phyloP scores from a whole-genome alignment of 1,284 basidiomycete species.

The Anthracocystis setariae region DNA sequence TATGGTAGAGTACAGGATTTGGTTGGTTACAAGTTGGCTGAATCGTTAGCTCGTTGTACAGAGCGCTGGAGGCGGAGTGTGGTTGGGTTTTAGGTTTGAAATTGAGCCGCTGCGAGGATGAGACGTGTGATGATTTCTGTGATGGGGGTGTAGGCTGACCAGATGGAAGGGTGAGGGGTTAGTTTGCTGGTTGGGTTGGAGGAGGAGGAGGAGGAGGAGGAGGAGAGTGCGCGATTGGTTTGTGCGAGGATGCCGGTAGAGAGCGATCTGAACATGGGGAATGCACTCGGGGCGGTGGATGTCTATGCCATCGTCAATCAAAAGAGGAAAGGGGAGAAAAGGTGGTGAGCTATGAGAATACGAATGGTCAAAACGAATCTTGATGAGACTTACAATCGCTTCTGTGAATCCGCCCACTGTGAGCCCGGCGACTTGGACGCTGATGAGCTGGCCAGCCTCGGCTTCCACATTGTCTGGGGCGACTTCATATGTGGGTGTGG shows the following conservation, averaged over 20 bases:
- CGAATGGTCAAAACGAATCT: not conserved
- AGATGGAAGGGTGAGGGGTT: not conserved
- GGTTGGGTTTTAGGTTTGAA: constrained; percentile 9
- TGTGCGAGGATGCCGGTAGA: constrained; percentile 23
- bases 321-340: not conserved
- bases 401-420: constrained; percentile 23
- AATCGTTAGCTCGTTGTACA: too few relatives aligned
- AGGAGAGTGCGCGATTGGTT: constrained; percentile 10
- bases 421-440: constrained; percentile 14
- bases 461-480: not conserved
- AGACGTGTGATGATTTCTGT: constrained; percentile 27
- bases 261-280: constrained; percentile 24
- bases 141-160: constrained; percentile 28
- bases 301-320: constrained; percentile 1
- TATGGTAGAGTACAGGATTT: not conserved
- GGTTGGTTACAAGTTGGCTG: not conserved
- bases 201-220: not conserved
- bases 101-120: constrained; percentile 30
- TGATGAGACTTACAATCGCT: constrained; percentile 13
- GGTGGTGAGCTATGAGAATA: too few relatives aligned
- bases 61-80: constrained; percentile 1
- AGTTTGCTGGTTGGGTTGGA: not conserved
- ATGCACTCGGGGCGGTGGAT: constrained; percentile 25
- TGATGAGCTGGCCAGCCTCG: not conserved
- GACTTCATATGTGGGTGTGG: not conserved